Conservation (phyloP, 352 stramenopile species). For the Stramenopiles sp. region DNA sequence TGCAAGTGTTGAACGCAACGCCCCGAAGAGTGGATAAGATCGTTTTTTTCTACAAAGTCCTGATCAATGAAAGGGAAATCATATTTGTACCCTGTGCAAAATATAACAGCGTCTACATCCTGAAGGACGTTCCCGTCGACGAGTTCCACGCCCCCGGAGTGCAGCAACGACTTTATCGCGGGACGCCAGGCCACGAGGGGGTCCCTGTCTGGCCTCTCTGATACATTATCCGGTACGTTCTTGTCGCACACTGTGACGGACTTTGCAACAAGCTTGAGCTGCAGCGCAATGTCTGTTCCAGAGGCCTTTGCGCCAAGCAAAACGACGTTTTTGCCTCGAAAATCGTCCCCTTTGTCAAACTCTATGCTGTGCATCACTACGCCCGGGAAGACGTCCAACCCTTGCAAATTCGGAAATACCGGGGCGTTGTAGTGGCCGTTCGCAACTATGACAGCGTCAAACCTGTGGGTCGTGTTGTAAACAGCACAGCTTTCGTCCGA, state of each 20-base stretch:
- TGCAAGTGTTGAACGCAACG: constrained; percentile 23
- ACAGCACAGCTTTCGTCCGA: background rate
- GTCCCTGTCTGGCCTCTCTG: no score
- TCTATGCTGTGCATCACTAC: constrained; percentile 33
- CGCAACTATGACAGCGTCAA: constrained; percentile 36
- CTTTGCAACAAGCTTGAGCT: constrained; percentile 31
- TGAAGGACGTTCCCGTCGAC: constrained; percentile 22
- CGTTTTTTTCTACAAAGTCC: background rate
- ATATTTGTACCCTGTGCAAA: constrained; percentile 49
- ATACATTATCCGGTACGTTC: constrained; percentile 13
- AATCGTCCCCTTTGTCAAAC: constrained; percentile 32
- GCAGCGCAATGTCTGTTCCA: constrained; percentile 35
- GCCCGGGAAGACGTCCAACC: constrained; percentile 20
- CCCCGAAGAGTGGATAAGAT: background rate
- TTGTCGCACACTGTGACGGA: constrained; percentile 38
- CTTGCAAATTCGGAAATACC: constrained; percentile 26
- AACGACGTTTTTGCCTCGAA: constrained; percentile 29
- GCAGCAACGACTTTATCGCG: constrained; percentile 24
- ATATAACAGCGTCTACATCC: constrained; percentile 37
- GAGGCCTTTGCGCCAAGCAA: constrained; percentile 37
- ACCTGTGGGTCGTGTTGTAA: constrained; percentile 16
- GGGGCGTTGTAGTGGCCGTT: constrained; percentile 40
- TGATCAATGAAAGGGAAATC: constrained; percentile 36
- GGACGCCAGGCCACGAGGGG: constrained; percentile 20
- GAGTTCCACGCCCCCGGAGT: constrained; percentile 26